Evolutionary conservation across 2,329 filamentous ascomycete species (phyloP).

Genomic region (Cladosporium sp.): DNA sequence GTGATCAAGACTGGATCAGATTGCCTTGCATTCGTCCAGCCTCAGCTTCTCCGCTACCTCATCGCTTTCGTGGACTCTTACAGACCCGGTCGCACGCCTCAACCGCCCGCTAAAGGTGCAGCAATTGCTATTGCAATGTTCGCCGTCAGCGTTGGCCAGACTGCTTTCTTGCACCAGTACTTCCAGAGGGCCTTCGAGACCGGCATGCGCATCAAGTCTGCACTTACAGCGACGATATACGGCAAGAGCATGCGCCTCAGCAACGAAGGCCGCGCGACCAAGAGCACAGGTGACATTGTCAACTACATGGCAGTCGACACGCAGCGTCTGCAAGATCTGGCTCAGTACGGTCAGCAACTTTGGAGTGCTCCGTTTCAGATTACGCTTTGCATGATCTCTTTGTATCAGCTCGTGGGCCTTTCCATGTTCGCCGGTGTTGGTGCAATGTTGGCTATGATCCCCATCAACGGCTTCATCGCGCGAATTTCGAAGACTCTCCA

Average conservation of each 20-base stretch:
- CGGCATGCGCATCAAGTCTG: slow-evolving; percentile 93
- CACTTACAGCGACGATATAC: slow-evolving; percentile 86
- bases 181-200: slow-evolving; percentile 93
- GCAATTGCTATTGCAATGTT: slow-evolving; percentile 93
- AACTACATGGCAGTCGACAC: slow-evolving; percentile 99
- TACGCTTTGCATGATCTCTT: slow-evolving; percentile 84
- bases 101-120: slow-evolving; percentile 77
- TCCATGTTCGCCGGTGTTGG: slow-evolving; percentile 94
- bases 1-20: slow-evolving; percentile 90
- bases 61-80: slow-evolving; percentile 84
- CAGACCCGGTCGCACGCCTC: slow-evolving; percentile 48
- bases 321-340: slow-evolving; percentile 87
- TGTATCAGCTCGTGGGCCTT: slow-evolving; percentile 89
- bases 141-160: slow-evolving; percentile 75
- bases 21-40: slow-evolving; percentile 77
- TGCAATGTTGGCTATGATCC: slow-evolving; percentile 97
- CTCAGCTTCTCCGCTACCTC: slow-evolving; percentile 77
- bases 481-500: slow-evolving; percentile 90
- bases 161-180: slow-evolving; percentile 89
- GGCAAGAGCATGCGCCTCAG: slow-evolving; percentile 83
- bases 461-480: slow-evolving; percentile 86
- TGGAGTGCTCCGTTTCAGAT: slow-evolving; percentile 99
- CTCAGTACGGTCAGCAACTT: slow-evolving; percentile 89
- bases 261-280: slow-evolving; percentile 81
- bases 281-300: slow-evolving; percentile 95